Base-by-base conservation (phyloP, 345 rosid genomes). In the Sonneratia alba region DNA sequence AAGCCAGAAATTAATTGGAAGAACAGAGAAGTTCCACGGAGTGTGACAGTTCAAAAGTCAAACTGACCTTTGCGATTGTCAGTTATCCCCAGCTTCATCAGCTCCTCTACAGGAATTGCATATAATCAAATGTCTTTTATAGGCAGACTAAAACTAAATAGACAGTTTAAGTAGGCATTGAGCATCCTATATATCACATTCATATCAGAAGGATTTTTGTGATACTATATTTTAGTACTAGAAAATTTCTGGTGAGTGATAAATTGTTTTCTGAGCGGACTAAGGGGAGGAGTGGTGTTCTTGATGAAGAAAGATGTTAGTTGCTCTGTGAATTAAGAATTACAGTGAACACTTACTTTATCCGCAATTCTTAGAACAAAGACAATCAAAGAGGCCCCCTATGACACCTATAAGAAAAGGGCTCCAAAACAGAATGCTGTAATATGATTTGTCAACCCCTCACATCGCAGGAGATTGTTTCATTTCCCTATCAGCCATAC, bases 51-150 rank as follows among this genome's bases (percentile, higher is more conserved):
- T 19, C 5, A 77, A 45, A 40, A 57, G 59, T 72, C 48, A 68
- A 68, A 49, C 77, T 77, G 79, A 94, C 98, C 98, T 85, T 81
- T 88, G 42, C 80, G 82, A 77, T 81, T 86, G 68, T 90, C 94
- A 36, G 87, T 89, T 76, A 95, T 90, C 79, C 98, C 97, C 70
- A 95, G 96, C 83, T 81, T 92, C 80, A 73, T 70, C 75, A 95
- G 83, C 78, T 91, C 99, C 80, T 77, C 99, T 95, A 90, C 85
- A 77, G 74, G 78, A 80, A 75, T 66, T 36, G 1, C 12, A 27
- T 11, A 14, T 27, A 62, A 62, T 62, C 18, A 62, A 37, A 62
- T 62, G 19, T 62, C 66, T 62, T 62, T 62, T 6, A 12, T 15
- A 62, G 19, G 36, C 37, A 32, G 4, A n/a, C 38, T 37, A 10